Conservation (phyloP, 2,329 filamentous ascomycete genomes). For the Curvularia lunata region DNA sequence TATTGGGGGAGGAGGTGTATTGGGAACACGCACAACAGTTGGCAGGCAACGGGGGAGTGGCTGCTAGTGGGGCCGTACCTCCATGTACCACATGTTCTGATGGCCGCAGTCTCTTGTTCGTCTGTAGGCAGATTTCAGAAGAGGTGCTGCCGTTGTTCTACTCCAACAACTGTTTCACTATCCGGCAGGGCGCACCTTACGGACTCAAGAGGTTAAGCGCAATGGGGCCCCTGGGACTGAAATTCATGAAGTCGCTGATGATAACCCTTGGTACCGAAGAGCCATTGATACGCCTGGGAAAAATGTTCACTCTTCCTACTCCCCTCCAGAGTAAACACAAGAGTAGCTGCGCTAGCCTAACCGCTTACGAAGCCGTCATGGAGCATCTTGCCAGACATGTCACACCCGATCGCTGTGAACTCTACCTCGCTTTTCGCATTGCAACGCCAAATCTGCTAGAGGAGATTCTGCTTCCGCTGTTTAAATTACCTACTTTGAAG, state of each 20-base stretch:
- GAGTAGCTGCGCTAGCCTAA: not conserved
- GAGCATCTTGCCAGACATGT: not conserved
- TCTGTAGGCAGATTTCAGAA: not conserved
- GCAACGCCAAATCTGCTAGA: not conserved
- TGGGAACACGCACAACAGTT: not conserved
- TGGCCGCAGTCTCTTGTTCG: not conserved
- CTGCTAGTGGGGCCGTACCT: not conserved
- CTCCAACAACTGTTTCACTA: not conserved
- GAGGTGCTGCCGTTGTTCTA: not conserved
- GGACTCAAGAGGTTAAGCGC: not conserved
- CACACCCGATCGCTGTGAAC: not conserved
- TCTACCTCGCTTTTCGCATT: not conserved
- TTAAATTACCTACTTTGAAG: not conserved
- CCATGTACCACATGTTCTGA: not conserved
- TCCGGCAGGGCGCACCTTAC: not conserved
- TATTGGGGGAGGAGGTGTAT: not conserved
- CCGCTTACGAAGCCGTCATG: not conserved
- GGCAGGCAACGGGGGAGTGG: not conserved
- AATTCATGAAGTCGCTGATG: not conserved
- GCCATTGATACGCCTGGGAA: not conserved
- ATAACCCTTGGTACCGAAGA: not conserved
- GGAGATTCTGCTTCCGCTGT: not conserved
- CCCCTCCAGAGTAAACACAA: not conserved
- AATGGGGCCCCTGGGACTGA: not conserved
- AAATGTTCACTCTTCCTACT: not conserved